Evolutionary conservation across 2,329 filamentous ascomycete genomes (phyloP).

Genomic region (Aspergillus sp.): DNA sequence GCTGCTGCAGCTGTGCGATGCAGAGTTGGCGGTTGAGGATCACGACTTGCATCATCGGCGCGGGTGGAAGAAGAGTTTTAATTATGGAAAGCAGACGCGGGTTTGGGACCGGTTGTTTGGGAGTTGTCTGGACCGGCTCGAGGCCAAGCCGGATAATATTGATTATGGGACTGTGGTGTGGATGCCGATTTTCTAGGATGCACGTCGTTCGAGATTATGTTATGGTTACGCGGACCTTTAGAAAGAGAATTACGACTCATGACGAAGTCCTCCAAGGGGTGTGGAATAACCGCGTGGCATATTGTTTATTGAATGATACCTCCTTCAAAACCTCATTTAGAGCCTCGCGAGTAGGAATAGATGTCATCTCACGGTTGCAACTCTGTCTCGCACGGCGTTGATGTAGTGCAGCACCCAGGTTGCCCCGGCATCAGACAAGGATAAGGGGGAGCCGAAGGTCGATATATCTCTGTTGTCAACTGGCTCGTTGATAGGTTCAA

Average conservation of each 20-base stretch:
- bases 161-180: conserved; percentile 3
- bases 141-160: background rate
- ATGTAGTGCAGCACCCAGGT: conserved; percentile 26
- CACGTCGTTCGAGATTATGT: too few relatives aligned
- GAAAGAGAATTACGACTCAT: too few relatives aligned
- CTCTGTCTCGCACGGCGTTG: background rate
- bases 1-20: conserved; percentile 4
- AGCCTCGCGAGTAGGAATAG: too few relatives aligned
- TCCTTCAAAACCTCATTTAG: too few relatives aligned
- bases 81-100: conserved; percentile 8
- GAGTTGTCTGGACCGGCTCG: background rate
- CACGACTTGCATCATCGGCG: conserved; percentile 10
- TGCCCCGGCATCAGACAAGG: conserved; percentile 25
- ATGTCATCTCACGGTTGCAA: too few relatives aligned
- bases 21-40: conserved; percentile 6
- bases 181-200: background rate
- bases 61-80: conserved; percentile 9
- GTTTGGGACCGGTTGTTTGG: conserved; percentile 10
- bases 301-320: too few relatives aligned
- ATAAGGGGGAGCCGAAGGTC: conserved; percentile 17
- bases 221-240: too few relatives aligned
- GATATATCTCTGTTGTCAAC: conserved; percentile 17
- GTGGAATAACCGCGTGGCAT: too few relatives aligned
- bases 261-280: too few relatives aligned
- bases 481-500: conserved; percentile 30